Evolutionary conservation across 2,329 filamentous ascomycete species (phyloP), one percentile per base, ranked within the genome.

Genomic region (Calonectria henricotiae): DNA sequence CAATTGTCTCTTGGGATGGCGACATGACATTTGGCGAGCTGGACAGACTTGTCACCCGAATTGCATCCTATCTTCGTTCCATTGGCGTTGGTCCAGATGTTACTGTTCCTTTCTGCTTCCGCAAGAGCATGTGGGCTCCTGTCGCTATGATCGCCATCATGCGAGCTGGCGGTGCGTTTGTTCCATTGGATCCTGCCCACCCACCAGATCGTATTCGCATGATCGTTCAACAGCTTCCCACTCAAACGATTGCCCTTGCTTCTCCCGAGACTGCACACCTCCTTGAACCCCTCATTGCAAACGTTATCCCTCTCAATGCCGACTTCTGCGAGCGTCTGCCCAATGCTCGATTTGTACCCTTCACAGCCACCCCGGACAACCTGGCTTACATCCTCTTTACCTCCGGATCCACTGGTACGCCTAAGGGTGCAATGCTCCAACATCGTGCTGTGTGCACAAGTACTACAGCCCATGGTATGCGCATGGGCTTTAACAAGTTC

Each of bases 121-220:
- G 70, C 7, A 74, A 72, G 61, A 72, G 68, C 2, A 58, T 58
- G 9, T 73, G 71, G 71, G 47, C 55, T 3, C 27, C 66, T 7
- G 75, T 82, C 5, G 77, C 79, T 0, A 79, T 81, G 67, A 65
- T 83, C 15, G 80, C 72, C 3, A 77, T 82, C 1, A 69, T 83
- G 47, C 82, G 80, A 60, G 78, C 81, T 55, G 81, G 81, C 8
- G 79, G 60, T n/a, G 74, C 75, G 5, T 79, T 76, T 49, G 72
- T 74, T 7, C 80, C 81, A 0, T 67, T 85, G 2, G 83, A 85
- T 60, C 79, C 82, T 17, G 79, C 80, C 46, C 72, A 82, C 35
- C 51, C 51, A 2, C 51, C 51, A 4, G 51, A 58, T 32, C 51
- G 51, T 58, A 58, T 58, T 58, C 51, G 51, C 13, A 58, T 58